Base-by-base conservation (phyloP, 176 grass and related monocot species). In the Eleusine indica region DNA sequence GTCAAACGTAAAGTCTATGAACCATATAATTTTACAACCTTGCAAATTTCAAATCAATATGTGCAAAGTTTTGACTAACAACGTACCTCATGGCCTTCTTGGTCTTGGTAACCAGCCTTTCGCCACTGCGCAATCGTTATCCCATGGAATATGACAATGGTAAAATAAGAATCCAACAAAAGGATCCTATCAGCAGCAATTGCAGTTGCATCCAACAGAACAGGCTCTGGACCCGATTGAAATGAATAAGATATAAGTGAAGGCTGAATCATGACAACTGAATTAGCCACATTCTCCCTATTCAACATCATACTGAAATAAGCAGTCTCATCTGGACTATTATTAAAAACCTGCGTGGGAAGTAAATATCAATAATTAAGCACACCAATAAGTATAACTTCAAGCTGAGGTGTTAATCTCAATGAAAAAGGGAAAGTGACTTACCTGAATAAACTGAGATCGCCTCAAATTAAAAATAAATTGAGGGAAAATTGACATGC, bases 401-500 rank as follows among this genome's bases (percentile, higher is more conserved):
- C n/a, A 21, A 17, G 28, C 68, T 70, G 10, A 69, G 75, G 40
- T 74, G 41, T 80, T 70, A n/a, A 80, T 85, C 40, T 72, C 56
- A 62, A 42, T 65, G 71, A 83, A 68, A 47, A 68, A 79, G 53
- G 65, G 1, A 1, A 66, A 80, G 32, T 68, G 39, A 54, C 75
- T 73, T 84, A 94, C 95, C 95, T 97, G 95, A 84, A 97, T 78
- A 86, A 97, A 97, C 74, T 97, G 95, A 81, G 95, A 97, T 29
- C 95, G 91, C 72, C 95, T 94, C 68, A 94, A 90, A 78, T 97
- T 89, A 80, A 97, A 97, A 11, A 94, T 94, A 69, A 97, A 97
- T 65, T 94, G 95, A 11, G 92, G 95, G 49, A 97, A 97, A 83
- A 97, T 92, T 25, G 95, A 97, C 73, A 97, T 51, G 63, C 88